phyloP scores from a whole-genome alignment of 495 filamentous ascomycete species.

The Aspergillus funiculosus region DNA sequence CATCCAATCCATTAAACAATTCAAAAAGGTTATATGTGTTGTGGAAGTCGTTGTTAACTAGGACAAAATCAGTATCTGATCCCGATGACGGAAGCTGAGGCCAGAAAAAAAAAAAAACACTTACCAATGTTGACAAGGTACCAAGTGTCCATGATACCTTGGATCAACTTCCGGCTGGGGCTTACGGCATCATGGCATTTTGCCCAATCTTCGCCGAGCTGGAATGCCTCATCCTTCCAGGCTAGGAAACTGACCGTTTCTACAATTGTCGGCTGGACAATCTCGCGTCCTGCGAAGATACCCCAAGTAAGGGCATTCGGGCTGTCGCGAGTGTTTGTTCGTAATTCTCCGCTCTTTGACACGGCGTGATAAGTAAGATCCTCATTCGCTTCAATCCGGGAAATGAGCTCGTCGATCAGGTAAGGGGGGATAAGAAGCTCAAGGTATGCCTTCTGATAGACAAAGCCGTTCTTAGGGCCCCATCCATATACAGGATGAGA shows the following conservation, averaged over 20 bases:
- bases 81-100: background rate
- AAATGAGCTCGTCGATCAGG: constrained; percentile 69
- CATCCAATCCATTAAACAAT: constrained; percentile 72
- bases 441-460: constrained; percentile 97
- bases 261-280: constrained; percentile 98
- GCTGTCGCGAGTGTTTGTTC: constrained; percentile 75
- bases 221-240: constrained; percentile 98
- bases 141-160: constrained; percentile 81
- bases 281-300: constrained; percentile 97
- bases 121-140: constrained; percentile 92
- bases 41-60: constrained; percentile 97
- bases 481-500: constrained; percentile 83
- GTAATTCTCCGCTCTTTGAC: constrained; percentile 69
- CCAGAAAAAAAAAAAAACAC: constrained; percentile 23
- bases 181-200: constrained; percentile 74
- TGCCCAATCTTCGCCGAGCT: constrained; percentile 88
- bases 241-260: constrained; percentile 97
- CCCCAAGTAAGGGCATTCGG: constrained; percentile 99
- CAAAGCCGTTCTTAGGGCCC: constrained; percentile 91
- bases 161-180: constrained; percentile 77
- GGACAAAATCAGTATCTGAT: constrained; percentile 21
- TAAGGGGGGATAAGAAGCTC: constrained; percentile 82
- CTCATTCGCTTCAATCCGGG: constrained; percentile 68
- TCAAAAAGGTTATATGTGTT: constrained; percentile 68
- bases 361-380: constrained; percentile 92